Conservation (phyloP, 768 basidiomycete genomes). For the Suillus placidus region DNA sequence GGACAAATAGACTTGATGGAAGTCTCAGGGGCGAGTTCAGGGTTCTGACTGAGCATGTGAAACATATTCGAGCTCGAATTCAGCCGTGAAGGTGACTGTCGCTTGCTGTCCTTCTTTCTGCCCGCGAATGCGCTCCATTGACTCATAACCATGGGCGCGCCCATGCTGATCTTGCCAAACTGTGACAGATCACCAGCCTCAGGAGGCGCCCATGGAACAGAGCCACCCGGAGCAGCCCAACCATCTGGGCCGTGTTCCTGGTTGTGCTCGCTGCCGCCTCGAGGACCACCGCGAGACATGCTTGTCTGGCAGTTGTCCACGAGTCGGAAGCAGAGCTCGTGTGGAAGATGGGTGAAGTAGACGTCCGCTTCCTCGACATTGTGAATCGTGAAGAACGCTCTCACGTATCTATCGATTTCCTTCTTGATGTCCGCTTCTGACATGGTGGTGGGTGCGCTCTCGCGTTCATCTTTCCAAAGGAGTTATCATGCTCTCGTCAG, state of each 20-base stretch:
- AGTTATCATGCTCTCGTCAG: slow-evolving; percentile 48
- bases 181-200: slow-evolving; percentile 87
- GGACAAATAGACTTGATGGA: slow-evolving; percentile 54
- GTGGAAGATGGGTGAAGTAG: slow-evolving; percentile 81
- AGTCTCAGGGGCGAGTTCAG: slow-evolving; percentile 56
- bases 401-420: slow-evolving; percentile 78
- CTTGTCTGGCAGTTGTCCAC: slow-evolving; percentile 70
- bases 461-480: slow-evolving; percentile 54
- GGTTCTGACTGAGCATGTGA: slow-evolving; percentile 72
- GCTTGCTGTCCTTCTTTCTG: slow-evolving; percentile 68
- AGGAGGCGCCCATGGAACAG: slow-evolving; percentile 56
- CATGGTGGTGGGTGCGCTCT: slow-evolving; percentile 48
- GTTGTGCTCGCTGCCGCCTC: slow-evolving; percentile 79
- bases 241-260: slow-evolving; percentile 76
- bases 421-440: slow-evolving; percentile 67
- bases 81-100: slow-evolving; percentile 73
- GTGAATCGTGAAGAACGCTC: slow-evolving; percentile 86
- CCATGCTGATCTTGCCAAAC: slow-evolving; percentile 85
- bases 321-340: slow-evolving; percentile 61
- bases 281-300: slow-evolving; percentile 91
- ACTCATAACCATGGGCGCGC: slow-evolving; percentile 74
- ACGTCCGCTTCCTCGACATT: slow-evolving; percentile 86
- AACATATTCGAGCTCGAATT: slow-evolving; percentile 86
- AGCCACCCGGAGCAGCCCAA: slow-evolving; percentile 80
- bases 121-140: slow-evolving; percentile 82